These are phyloP conservation scores for Skeletonema costatum DNA, from an alignment of 108 stramenopile species.

Conservation along the genomic window DNA sequence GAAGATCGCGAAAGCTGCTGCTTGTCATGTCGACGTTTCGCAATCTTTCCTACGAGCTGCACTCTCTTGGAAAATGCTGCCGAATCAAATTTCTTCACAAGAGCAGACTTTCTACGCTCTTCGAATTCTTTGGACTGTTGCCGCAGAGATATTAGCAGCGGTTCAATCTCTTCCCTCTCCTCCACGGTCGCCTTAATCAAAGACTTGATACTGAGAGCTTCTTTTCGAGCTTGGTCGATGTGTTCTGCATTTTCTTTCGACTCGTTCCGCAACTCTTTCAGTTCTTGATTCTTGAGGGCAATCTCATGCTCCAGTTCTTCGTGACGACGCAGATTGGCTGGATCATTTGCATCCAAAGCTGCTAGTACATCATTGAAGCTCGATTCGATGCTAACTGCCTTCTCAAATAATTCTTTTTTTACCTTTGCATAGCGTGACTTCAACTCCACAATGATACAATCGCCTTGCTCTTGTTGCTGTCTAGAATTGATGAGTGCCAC, in stretches of 20 bases:
- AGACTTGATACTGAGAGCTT: not conserved
- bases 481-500: not conserved
- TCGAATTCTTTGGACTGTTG: not conserved
- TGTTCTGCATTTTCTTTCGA: conserved; percentile 6
- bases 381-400: conserved; percentile 16
- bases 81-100: conserved; percentile 5
- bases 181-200: not conserved
- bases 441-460: conserved; percentile 1
- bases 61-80: conserved; percentile 10
- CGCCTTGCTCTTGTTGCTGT: not conserved
- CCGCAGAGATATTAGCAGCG: not conserved
- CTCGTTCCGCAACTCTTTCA: conserved; percentile 14
- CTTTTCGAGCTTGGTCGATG: not conserved
- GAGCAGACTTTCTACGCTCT: conserved; percentile 13
- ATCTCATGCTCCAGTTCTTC: conserved; percentile 48
- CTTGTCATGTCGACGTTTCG: conserved; percentile 11
- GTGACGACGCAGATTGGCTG: conserved; percentile 22
- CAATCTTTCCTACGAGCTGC: conserved; percentile 3
- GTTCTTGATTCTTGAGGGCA: conserved; percentile 27
- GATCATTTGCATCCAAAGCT: conserved; percentile 16
- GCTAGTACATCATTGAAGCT: conserved; percentile 24
- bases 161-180: conserved; percentile 4
- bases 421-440: conserved; percentile 9
- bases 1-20: too few relatives aligned
- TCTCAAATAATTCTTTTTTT: conserved; percentile 5